Base-by-base conservation (phyloP, 495 filamentous ascomycete genomes). In the Penicillium lividum region DNA sequence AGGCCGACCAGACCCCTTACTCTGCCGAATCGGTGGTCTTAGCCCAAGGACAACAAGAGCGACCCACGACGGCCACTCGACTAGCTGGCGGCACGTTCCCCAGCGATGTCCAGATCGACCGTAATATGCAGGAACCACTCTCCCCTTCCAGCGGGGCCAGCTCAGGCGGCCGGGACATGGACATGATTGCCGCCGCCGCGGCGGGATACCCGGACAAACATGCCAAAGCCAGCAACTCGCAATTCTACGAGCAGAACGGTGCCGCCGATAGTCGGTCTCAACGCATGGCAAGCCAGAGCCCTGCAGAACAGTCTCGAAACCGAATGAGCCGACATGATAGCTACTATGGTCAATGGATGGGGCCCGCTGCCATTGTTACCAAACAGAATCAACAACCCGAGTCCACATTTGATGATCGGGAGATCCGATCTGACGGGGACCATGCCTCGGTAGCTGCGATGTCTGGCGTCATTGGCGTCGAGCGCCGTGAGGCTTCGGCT, bases 81-180 rank as follows among this genome's bases (percentile, higher is more conserved):
- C 84, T 87, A 71, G 83, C 89, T 81, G 92, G 92, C 80, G 92
- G 92, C 73, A 86, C 91, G 61, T 97, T 97, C 74, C 92, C 92
- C 65, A 91, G 87, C 71, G 90, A 94, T 73, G 72, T 95, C 53
- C 84, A 91, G 68, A 83, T 96, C 64, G 86, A 90, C 65, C 84
- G 90, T 75, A 82, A 88, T 77, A 83, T 90, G 80, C 88, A 89
- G 67, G 87, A 84, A 60, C 85, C 89, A 59, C 73, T 86, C 57
- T 90, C 89, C 49, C 86, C 88, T 49, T 87, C 88, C 76, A 94
- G 90, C 76, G 85, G 78, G 28, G 82, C 83, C 67, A 88, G 86
- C 68, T 90, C 89, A 55, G 79, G 76, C 46, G 85, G 84, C 43
- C 74, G 78, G 62, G 88, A 89, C 65, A 67, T 85, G 62, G 88